Percentiles rank a stretch among this genome's conserved stretches.
phyloP scores from a whole-genome alignment of 2,329 filamentous ascomycete genomes.

The Cryphonectria parasitica region DNA sequence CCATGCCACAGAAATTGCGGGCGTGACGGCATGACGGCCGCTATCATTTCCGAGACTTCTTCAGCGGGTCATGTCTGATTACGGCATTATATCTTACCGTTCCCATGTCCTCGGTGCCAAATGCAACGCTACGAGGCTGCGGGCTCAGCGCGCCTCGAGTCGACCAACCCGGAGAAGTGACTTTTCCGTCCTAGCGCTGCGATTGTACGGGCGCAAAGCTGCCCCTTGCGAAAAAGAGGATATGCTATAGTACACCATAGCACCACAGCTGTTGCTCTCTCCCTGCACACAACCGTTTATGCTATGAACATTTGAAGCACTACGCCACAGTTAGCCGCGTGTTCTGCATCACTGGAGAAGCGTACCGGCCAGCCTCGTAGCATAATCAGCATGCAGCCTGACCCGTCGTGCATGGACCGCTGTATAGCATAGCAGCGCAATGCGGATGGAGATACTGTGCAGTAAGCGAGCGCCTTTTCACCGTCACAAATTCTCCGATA shows the following conservation, averaged over 20 bases:
- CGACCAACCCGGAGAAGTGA: background rate
- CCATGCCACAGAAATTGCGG: background rate
- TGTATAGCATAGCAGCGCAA: background rate
- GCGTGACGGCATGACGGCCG: background rate
- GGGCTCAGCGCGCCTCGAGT: background rate
- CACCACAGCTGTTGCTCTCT: background rate
- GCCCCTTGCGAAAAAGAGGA: background rate
- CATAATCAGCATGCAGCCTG: background rate
- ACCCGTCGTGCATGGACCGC: background rate
- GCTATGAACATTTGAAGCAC: background rate
- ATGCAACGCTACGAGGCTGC: background rate
- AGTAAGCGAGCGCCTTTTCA: background rate
- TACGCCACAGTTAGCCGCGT: constrained; percentile 23
- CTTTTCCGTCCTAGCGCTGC: background rate
- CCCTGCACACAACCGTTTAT: background rate
- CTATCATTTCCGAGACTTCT: background rate
- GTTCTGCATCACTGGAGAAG: constrained; percentile 4
- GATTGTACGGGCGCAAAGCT: background rate
- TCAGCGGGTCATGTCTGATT: background rate
- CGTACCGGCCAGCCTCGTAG: background rate
- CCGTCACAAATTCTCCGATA: background rate
- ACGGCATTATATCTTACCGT: constrained; percentile 7
- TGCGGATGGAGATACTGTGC: background rate
- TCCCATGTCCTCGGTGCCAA: background rate
- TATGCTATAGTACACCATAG: background rate